phyloP scores from a whole-genome alignment of 208 protist genomes.

The Vickermania ingenoplastis region DNA sequence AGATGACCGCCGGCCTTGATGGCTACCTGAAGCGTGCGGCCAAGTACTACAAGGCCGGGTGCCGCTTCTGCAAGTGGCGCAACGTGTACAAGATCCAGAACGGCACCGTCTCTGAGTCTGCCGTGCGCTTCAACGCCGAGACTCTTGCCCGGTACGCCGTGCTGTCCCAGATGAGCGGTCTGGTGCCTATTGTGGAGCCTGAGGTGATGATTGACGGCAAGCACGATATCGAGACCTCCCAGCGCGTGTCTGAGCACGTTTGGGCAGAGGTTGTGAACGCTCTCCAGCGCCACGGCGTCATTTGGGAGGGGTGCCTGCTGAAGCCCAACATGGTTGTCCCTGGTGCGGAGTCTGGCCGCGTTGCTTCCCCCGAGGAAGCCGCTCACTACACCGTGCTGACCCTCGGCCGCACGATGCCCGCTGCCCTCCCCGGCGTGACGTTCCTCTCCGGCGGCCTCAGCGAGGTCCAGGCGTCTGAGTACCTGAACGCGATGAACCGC shows the following conservation, averaged over 20 bases:
- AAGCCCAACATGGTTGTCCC: slow-evolving; percentile 97
- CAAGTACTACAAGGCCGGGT: slow-evolving; percentile 93
- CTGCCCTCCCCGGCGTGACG: slow-evolving; percentile 90
- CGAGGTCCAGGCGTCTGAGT: slow-evolving; percentile 91
- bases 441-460: slow-evolving; percentile 96
- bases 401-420: slow-evolving; percentile 89
- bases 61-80: slow-evolving; percentile 97
- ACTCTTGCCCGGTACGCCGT: slow-evolving; percentile 92
- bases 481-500: slow-evolving; percentile 95
- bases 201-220: slow-evolving; percentile 95
- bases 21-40: slow-evolving; percentile 79
- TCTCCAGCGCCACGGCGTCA: slow-evolving; percentile 91
- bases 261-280: slow-evolving; percentile 63
- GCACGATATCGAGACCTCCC: slow-evolving; percentile 87
- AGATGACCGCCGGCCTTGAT: slow-evolving; percentile 93
- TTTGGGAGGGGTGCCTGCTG: slow-evolving; percentile 92
- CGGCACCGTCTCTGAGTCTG: slow-evolving; percentile 76
- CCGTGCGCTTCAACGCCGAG: slow-evolving; percentile 90
- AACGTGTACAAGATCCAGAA: slow-evolving; percentile 92
- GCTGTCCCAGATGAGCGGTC: slow-evolving; percentile 92
- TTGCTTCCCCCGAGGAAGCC: slow-evolving; percentile 71
- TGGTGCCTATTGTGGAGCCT: slow-evolving; percentile 97
- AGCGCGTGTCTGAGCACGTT: slow-evolving; percentile 79
- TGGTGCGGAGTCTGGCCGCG: slow-evolving; percentile 65
- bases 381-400: slow-evolving; percentile 82